Base-by-base conservation (phyloP, 495 filamentous ascomycete genomes). In the Lichina pygmaea region DNA sequence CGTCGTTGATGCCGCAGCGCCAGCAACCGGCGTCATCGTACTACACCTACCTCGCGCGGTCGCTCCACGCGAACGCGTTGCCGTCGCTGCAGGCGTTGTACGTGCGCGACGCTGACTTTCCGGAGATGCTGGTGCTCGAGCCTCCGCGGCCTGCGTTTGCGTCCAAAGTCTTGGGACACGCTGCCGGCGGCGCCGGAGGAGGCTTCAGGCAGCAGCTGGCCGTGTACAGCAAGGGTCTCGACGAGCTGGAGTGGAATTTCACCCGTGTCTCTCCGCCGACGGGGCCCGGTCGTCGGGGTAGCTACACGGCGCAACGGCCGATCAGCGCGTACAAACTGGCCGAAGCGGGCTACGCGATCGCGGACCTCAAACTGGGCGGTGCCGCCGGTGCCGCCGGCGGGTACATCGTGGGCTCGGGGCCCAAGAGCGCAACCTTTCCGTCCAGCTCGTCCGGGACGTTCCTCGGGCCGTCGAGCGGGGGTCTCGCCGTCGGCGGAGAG, bases 201-300 rank as follows among this genome's bases (percentile, higher is more conserved):
- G 66, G 57, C 50, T 78, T 68, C 54, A 62, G 49, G 15, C 74
- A 79, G 48, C 71, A 71, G 7, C 66, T 93, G 31, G 72, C 80
- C 52, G 72, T 93, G 30, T 92, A 85, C 58, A 82, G 72, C 56
- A 93, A 92, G 60, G 78, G 81, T 30, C 66, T 83, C 15, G 76
- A 85, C 49, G 82, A 85, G 52, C 62, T 82, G 16, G 81, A 86
- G 51, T 93, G 85, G 85, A 78, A 79, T 50, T 78, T 85, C 55
- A 77, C 73, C 0, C 60, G 66, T 7, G 65, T 75, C 49, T 60
- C 66, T 6, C 72, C 71, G 3, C 55, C 62, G 6, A 56, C 55
- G 0, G 44, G 54, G 32, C 47, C 12, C 41, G 57, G 56, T 11
- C 59, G 56, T 6, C 54, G 54, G 3, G 58, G 56, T 33, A 39